Evolutionary conservation across 495 filamentous ascomycete genomes (phyloP), one percentile per base, ranked within the genome.

Genomic region (Tuber umbilicatum): DNA sequence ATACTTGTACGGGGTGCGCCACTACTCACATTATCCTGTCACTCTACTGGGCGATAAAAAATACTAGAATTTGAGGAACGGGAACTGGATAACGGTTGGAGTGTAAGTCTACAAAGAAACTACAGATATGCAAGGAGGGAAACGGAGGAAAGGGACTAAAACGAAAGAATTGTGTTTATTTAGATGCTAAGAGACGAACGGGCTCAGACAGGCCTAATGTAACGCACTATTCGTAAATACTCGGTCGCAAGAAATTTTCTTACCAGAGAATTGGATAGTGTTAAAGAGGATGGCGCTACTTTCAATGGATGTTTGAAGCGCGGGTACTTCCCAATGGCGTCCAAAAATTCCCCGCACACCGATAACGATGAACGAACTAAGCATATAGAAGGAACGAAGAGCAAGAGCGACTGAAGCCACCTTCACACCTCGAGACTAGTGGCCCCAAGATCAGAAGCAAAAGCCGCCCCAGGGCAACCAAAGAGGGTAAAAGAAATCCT

Each of bases 371-470:
- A 55, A 55, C 7, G 55, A 17, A 6, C 9, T 12, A 27, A 55
- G 5, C n/a, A n/a, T n/a, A 40, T 14, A 60, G 27, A 10, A 4
- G 55, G 12, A 14, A 60, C 4, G 12, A 64, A 17, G 10, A 31
- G 12, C 0, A 64, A 31, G 55, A 31, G n/a, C 12, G 2, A 16
- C n/a, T 17, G 10, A 5, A 64, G 27, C 12, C n/a, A 12, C 55
- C 16, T 31, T 0, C 55, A 31, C 3, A 64, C 55, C 55, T 4
- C 12, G 0, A 31, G n/a, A 64, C 55, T 16, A 31, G 27, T 1
- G 0, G 0, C n/a, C 0, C n/a, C 12, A n/a, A 23, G n/a, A n/a
- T 6, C 10, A 31, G 12, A 1, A 14, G n/a, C 2, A 14, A 31
- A 17, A 27, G 16, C 27, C 7, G 3, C 27, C 10, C 1, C 55